Evolutionary conservation across 345 rosid genomes (phyloP).

Genomic region (Euphorbia tirucalli): DNA sequence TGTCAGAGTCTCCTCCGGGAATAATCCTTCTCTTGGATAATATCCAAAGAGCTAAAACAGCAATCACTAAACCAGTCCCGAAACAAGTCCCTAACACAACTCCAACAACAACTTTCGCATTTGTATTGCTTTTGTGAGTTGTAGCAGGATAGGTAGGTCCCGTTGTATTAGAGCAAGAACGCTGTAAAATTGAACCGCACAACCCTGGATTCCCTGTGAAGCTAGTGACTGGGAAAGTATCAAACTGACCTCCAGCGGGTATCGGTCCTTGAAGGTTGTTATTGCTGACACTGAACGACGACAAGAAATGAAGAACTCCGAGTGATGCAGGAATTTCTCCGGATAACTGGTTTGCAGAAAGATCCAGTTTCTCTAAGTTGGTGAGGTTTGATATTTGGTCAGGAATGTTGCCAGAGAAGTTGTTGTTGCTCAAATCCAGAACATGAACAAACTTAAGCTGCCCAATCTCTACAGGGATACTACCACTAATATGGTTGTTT

Average conservation of each 20-base stretch:
- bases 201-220: constrained; percentile 69
- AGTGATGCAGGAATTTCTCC: constrained; percentile 80
- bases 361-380: constrained; percentile 74
- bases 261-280: constrained; percentile 72
- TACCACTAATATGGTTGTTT: constrained; percentile 59
- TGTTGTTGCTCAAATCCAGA: constrained; percentile 54
- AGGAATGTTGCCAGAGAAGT: constrained; percentile 71
- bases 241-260: constrained; percentile 87
- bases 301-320: constrained; percentile 76
- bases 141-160: constrained; percentile 16
- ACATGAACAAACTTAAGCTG: constrained; percentile 58
- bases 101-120: constrained; percentile 54
- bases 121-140: constrained; percentile 27
- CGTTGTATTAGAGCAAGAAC: constrained; percentile 40
- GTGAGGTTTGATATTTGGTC: constrained; percentile 62
- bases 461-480: constrained; percentile 63
- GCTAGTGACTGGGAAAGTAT: constrained; percentile 64
- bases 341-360: constrained; percentile 63
- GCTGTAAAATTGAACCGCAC: constrained; percentile 61
- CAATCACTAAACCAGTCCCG: constrained; percentile 49
- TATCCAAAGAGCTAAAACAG: constrained; percentile 61
- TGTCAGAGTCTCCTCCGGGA: constrained; percentile 37
- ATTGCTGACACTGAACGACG: constrained; percentile 75
- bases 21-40: constrained; percentile 49
- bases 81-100: constrained; percentile 69